phyloP scores from a whole-genome alignment of 2,329 filamentous ascomycete species.

The Thelonectria olida region DNA sequence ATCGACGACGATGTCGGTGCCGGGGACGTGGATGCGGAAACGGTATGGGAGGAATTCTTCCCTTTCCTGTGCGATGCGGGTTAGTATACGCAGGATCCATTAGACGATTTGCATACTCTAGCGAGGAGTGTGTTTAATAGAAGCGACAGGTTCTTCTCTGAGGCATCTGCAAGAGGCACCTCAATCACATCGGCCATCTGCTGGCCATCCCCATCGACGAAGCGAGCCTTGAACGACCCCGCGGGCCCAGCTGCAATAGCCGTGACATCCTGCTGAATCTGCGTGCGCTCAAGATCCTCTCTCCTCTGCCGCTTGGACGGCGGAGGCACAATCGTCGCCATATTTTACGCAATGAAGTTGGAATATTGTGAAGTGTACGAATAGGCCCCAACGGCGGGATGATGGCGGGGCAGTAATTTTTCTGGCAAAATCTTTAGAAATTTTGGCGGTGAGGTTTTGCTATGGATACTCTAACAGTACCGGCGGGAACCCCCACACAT shows the following conservation, averaged over 20 bases:
- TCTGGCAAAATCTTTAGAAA: slow-evolving; percentile 42
- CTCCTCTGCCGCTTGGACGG: slow-evolving; percentile 88
- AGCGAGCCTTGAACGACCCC: slow-evolving; percentile 86
- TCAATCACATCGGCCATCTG: slow-evolving; percentile 75
- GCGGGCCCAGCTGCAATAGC: slow-evolving; percentile 69
- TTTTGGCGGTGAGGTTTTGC: slow-evolving; percentile 42
- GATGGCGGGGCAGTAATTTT: slow-evolving; percentile 37
- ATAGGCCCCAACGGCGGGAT: slow-evolving; percentile 21
- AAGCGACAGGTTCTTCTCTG: slow-evolving; percentile 87
- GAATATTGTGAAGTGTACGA: slow-evolving; percentile 13
- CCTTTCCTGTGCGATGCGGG: slow-evolving; percentile 51
- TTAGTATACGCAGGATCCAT: background rate
- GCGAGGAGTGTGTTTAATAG: slow-evolving; percentile 86
- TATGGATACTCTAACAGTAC: slow-evolving; percentile 29
- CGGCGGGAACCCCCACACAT: slow-evolving; percentile 19
- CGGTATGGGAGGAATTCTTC: slow-evolving; percentile 70
- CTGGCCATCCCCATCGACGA: slow-evolving; percentile 82
- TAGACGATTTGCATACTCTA: slow-evolving; percentile 60
- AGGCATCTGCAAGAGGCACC: slow-evolving; percentile 85
- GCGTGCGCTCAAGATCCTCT: slow-evolving; percentile 75
- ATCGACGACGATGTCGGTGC: slow-evolving; percentile 62
- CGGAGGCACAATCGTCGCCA: slow-evolving; percentile 86
- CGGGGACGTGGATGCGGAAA: slow-evolving; percentile 68
- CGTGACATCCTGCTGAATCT: slow-evolving; percentile 78
- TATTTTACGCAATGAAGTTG: slow-evolving; percentile 46